Base-by-base conservation (phyloP, 1,284 basidiomycete genomes). In the Boletus smithii region DNA sequence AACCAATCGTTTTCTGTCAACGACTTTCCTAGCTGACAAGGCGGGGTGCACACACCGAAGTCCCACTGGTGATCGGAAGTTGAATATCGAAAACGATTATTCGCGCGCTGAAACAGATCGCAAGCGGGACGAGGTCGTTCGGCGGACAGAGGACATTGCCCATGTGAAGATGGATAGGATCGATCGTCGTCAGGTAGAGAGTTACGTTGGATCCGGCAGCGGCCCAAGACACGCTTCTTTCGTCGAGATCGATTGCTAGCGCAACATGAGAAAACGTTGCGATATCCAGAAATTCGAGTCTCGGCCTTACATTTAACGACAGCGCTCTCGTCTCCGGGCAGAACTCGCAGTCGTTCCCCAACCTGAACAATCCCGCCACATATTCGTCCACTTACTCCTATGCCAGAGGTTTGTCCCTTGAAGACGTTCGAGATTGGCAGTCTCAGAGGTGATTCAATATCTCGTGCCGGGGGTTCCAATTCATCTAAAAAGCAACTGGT, bases 391-490 rank as follows among this genome's bases (percentile, higher is more conserved):
- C 87, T 81, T 0, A 97, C 83, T 1, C 85, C 90, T 1, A 84
- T 80, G 14, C 91, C 91, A 4, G 89, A 84, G 7, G 86, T 81
- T 59, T 88, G 83, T 20, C 90, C 90, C 67, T 87, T 93, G 78
- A 97, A 99, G 3, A 98, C 91, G 65, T 99, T 99, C 11, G 92
- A 89, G 17, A 99, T 80, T 0, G 95, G 95, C 47, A 98, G 77
- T 18, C 97, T 81, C 30, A 97, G 68, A 0, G 95, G 86, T 0
- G 82, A 76, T 7, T 79, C 77, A 48, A 95, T 81, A 44, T 91
- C 86, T 36, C 95, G 77, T 5, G 74, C 67, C 0, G 95, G 95
- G 0, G 92, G 88, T 48, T 90, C 85, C 22, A 97, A 73, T 46
- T 76, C 71, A 70, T 97, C 94, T 92, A 49, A 8, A 26, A 45